phyloP scores from a whole-genome alignment of 1,284 basidiomycete genomes.

The Cutaneotrichosporon mucoides region DNA sequence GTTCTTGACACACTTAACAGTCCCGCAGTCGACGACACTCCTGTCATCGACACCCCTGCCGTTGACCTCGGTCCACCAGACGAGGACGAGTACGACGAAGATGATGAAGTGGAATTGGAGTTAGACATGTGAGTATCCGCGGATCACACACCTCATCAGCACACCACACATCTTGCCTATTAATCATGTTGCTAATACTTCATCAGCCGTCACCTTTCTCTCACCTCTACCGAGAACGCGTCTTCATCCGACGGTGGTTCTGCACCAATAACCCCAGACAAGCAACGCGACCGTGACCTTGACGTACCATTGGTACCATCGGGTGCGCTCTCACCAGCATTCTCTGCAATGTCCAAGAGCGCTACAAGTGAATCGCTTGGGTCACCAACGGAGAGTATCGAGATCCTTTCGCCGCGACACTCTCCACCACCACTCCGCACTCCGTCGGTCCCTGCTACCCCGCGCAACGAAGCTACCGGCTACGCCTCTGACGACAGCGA shows the following conservation, averaged over 20 bases:
- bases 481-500: slow-evolving; percentile 9
- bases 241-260: not conserved
- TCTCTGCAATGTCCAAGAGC: not conserved
- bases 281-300: not conserved
- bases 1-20: no score
- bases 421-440: not conserved
- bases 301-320: not conserved
- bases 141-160: no score
- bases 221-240: not conserved
- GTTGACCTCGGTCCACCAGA: not conserved
- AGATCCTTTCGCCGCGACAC: not conserved
- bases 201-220: not conserved
- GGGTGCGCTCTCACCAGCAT: not conserved
- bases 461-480: slow-evolving; percentile 1
- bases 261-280: not conserved
- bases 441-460: slow-evolving; percentile 2
- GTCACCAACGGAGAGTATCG: not conserved
- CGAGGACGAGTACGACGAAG: not conserved
- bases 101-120: not conserved
- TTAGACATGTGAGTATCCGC: slow-evolving; percentile 6
- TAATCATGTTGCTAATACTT: no score
- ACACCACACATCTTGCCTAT: no score
- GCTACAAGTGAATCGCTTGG: not conserved
- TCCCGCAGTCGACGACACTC: no score
- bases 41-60: no score